A percentile compares a stretch with the other conserved stretches of the same genome.
phyloP scores from a whole-genome alignment of 768 basidiomycete genomes.

The Tulasnella calospora region DNA sequence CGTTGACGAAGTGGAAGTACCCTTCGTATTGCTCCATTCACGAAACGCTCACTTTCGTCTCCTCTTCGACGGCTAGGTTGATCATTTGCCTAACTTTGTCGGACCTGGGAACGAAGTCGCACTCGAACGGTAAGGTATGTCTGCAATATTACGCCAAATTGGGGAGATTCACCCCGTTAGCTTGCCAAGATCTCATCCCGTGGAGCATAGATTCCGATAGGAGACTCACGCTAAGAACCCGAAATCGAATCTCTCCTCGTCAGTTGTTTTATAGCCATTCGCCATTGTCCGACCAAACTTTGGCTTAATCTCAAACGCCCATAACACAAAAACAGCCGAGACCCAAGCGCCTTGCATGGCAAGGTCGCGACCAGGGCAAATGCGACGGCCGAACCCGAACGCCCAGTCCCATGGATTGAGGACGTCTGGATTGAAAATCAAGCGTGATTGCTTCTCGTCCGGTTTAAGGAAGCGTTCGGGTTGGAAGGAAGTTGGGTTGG shows the following conservation, averaged over 20 bases:
- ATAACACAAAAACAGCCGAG: not conserved
- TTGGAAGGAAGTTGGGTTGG: not conserved
- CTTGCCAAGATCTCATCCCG: too few relatives aligned
- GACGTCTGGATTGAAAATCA: not conserved
- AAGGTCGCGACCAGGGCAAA: slow-evolving; percentile 9
- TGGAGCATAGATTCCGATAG: not conserved
- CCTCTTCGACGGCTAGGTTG: not conserved
- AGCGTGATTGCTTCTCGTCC: not conserved
- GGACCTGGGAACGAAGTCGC: not conserved
- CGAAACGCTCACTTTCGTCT: not conserved
- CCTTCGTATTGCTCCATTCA: not conserved
- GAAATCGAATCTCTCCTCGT: not conserved
- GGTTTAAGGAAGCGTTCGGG: not conserved
- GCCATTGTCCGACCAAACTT: not conserved
- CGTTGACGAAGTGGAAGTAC: not conserved
- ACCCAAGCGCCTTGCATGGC: not conserved
- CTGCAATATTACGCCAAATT: not conserved
- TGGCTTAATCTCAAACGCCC: not conserved
- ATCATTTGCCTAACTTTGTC: not conserved
- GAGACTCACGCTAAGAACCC: not conserved
- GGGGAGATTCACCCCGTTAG: too few relatives aligned
- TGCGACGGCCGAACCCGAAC: slow-evolving; percentile 12
- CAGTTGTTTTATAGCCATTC: not conserved
- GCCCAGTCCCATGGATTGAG: not conserved
- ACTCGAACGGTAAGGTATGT: not conserved